Conservation (phyloP, 1,284 basidiomycete genomes). For the Marasmius fiardii region DNA sequence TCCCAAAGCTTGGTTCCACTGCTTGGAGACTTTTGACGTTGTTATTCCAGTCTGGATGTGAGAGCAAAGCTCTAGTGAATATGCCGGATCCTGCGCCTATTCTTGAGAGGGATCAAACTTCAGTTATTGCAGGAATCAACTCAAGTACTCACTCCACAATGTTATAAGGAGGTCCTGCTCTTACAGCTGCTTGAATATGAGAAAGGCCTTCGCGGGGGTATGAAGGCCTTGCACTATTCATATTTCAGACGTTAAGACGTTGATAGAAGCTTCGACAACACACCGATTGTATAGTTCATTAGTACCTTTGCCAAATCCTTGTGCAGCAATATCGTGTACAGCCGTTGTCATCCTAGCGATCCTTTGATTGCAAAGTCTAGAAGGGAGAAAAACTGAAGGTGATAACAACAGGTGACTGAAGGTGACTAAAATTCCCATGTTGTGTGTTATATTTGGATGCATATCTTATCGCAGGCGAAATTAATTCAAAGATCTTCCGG, state of each 20-base stretch:
- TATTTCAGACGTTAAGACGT: not conserved
- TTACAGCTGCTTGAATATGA: constrained; percentile 49
- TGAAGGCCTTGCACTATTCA: constrained; percentile 60
- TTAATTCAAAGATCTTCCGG: no score
- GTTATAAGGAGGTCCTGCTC: constrained; percentile 42
- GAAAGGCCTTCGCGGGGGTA: constrained; percentile 58
- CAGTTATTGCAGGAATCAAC: not conserved
- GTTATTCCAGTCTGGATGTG: constrained; percentile 51
- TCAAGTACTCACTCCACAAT: constrained; percentile 60
- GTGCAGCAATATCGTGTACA: constrained; percentile 1
- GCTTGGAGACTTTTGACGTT: constrained; percentile 53
- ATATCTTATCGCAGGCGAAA: no score
- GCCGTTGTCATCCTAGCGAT: not conserved
- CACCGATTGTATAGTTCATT: constrained; percentile 77
- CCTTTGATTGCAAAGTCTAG: no score
- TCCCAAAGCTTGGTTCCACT: constrained; percentile 71
- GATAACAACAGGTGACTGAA: no score
- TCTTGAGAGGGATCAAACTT: constrained; percentile 29
- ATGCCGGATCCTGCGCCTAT: constrained; percentile 76
- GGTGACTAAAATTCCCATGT: no score
- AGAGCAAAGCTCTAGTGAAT: constrained; percentile 73
- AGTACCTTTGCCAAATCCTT: constrained; percentile 66
- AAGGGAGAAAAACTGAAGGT: no score
- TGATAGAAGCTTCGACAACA: constrained; percentile 29
- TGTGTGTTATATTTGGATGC: no score